Evolutionary conservation across 2,329 filamentous ascomycete species (phyloP).

Genomic region (Raffaelea deltoideospora): DNA sequence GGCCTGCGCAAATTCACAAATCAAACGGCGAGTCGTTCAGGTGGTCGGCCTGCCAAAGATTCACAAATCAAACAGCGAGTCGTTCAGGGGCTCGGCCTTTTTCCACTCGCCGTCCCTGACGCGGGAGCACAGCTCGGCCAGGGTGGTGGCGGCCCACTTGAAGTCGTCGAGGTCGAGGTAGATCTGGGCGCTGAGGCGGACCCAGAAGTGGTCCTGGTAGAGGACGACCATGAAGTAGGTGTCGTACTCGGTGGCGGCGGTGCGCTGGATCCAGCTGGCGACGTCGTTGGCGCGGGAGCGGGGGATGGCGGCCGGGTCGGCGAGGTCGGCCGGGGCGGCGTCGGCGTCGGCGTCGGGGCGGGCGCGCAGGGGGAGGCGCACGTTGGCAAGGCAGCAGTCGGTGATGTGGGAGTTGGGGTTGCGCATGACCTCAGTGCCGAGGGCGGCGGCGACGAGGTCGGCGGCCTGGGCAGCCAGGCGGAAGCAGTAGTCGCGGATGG

Average conservation of each 20-base stretch:
- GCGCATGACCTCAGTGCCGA: conserved; percentile 51
- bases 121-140: conserved; percentile 19
- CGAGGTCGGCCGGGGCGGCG: conserved; percentile 1
- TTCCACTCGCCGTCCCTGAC: conserved; percentile 9
- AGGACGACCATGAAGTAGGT: conserved; percentile 44
- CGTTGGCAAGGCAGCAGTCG: conserved; percentile 46
- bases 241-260: conserved; percentile 25
- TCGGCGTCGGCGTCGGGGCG: conserved; percentile 1
- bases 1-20: too few relatives aligned
- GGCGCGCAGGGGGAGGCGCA: conserved; percentile 37
- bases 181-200: conserved; percentile 48
- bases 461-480: conserved; percentile 40
- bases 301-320: conserved; percentile 6
- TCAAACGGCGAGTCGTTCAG: too few relatives aligned
- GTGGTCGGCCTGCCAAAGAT: too few relatives aligned
- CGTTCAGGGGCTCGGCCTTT: too few relatives aligned
- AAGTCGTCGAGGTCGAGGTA: conserved; percentile 54
- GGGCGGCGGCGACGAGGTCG: conserved; percentile 34
- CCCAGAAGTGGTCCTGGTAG: conserved; percentile 43
- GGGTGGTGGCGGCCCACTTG: conserved; percentile 36
- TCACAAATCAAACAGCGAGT: too few relatives aligned
- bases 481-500: conserved; percentile 42
- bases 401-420: conserved; percentile 33
- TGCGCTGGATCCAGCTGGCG: conserved; percentile 21
- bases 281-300: conserved; percentile 12